These are phyloP conservation scores for Sicyos edulis DNA, from an alignment of 306 rosid species.

Conservation along the genomic window DNA sequence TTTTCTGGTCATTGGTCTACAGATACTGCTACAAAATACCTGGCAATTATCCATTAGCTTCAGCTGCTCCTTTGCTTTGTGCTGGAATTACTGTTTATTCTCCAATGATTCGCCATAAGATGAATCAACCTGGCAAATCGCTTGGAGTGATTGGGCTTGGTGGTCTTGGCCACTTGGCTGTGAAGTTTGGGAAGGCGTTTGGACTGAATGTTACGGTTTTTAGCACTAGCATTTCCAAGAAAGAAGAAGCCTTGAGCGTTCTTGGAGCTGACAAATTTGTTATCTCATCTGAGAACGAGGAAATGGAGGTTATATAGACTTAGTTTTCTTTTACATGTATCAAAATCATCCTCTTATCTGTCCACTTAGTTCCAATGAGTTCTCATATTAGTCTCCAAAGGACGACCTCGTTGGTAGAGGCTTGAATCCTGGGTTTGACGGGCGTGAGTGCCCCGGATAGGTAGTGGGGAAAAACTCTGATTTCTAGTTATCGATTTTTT, in stretches of 20 bases:
- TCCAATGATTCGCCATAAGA: conserved; percentile 74
- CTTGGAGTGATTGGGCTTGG: conserved; percentile 90
- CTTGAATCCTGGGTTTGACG: no score
- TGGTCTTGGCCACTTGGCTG: conserved; percentile 93
- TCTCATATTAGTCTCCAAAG: no score
- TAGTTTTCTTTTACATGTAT: conserved; percentile 4
- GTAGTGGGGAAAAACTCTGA: no score
- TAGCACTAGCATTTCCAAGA: conserved; percentile 79
- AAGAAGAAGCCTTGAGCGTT: conserved; percentile 58
- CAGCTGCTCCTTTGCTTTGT: conserved; percentile 92
- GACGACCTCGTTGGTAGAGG: no score
- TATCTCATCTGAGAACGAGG: conserved; percentile 59
- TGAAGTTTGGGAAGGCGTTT: conserved; percentile 79
- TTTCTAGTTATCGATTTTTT: no score
- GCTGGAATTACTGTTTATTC: conserved; percentile 86
- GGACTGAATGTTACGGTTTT: conserved; percentile 63
- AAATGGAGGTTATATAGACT: conserved; percentile 48
- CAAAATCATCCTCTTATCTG: not conserved
- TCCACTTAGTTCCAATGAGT: conserved; percentile 5
- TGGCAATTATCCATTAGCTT: conserved; percentile 60
- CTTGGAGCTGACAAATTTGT: conserved; percentile 81
- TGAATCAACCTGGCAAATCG: conserved; percentile 87
- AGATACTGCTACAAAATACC: conserved; percentile 84
- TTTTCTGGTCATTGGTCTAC: conserved; percentile 27
- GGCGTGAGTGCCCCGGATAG: no score